Base-by-base conservation (phyloP, 441 rosid species). In the Hura crepitans region DNA sequence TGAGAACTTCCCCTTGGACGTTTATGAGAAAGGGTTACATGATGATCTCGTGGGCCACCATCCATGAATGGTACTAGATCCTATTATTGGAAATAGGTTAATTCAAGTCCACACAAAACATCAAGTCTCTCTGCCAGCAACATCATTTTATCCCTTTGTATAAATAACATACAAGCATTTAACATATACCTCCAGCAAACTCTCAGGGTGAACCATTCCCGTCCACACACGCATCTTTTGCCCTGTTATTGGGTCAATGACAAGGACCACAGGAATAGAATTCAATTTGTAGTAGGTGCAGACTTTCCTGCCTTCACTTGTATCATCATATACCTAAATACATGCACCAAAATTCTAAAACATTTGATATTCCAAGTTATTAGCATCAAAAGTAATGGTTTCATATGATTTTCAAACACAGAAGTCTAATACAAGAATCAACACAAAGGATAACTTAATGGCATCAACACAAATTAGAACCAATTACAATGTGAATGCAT, bases 171-270 rank as follows among this genome's bases (percentile, higher is more conserved):
- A 43, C 4, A 60, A 33, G 30, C 56, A 50, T 33, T 51, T 35
- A 35, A 66, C 28, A 37, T 25, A 39, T 82, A 90, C 96, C 88
- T 95, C 99, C 2, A 95, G 91, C 79, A 95, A 75, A 78, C 76
- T 85, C 81, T 86, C 97, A 7, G 99, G 95, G 61, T 87, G 89
- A 62, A 95, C 82, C 97, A 92, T 89, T 74, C 99, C 98, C 73
- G 54, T 70, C 99, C 99, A 95, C 55, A 82, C 82, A 60, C 86
- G 87, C 96, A 92, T 92, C 81, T 83, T 92, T 79, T 92, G 92
- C 61, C 98, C 99, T 6, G 99, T 92, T 73, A 94, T 89, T 47
- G 99, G 99, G 72, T 95, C 99, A 47, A 95, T 81, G 42, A 92
- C 90, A 15, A 95, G 98, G 56, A 95, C 93, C 46, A 87, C 96